Conservation (phyloP, 2,329 filamentous ascomycete species). For the Epichloe coenophiala region DNA sequence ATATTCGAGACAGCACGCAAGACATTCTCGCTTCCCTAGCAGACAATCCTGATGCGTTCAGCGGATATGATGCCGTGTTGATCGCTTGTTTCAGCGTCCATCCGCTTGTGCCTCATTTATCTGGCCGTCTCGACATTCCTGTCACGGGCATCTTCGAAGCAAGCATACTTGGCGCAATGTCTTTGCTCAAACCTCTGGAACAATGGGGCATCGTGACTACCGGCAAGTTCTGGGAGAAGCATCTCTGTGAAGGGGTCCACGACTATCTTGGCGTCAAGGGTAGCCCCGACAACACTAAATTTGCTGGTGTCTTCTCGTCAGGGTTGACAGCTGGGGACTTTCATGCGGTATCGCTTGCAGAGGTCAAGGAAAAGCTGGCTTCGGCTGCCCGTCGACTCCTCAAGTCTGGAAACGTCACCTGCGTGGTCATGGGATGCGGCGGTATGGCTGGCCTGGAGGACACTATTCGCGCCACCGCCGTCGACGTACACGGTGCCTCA, state of each 20-base stretch:
- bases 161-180: conserved; percentile 52
- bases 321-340: conserved; percentile 70
- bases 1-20: conserved; percentile 49
- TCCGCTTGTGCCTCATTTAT: conserved; percentile 53
- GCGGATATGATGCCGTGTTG: conserved; percentile 58
- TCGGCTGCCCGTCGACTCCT: conserved; percentile 57
- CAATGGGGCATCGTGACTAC: conserved; percentile 83
- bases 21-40: conserved; percentile 46
- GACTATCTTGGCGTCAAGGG: conserved; percentile 42
- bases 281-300: conserved; percentile 31
- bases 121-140: conserved; percentile 10
- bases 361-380: conserved; percentile 52
- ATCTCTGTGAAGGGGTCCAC: conserved; percentile 53
- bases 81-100: conserved; percentile 85
- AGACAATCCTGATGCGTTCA: conserved; percentile 20
- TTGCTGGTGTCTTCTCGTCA: conserved; percentile 71
- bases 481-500: conserved; percentile 29
- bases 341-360: conserved; percentile 51
- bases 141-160: conserved; percentile 72
- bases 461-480: conserved; percentile 56
- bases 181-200: conserved; percentile 26
- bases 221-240: conserved; percentile 67
- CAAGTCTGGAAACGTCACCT: conserved; percentile 39
- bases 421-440: conserved; percentile 75
- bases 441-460: conserved; percentile 80